Evolutionary conservation across 23 red algal species (phyloP).

Genomic region (Gracilaria gracilis): DNA sequence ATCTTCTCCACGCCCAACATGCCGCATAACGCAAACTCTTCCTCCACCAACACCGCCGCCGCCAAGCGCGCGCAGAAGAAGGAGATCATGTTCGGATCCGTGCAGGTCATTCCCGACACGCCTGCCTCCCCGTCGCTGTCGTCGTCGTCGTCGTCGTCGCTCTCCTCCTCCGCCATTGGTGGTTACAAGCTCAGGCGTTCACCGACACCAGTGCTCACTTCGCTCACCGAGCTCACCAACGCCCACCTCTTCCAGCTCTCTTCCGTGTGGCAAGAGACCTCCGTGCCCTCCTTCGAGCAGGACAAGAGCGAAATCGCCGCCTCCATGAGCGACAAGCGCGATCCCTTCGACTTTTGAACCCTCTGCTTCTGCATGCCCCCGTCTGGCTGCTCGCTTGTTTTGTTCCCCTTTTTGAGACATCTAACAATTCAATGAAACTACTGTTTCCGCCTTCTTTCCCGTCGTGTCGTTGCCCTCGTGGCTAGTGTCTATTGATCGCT

Average conservation of each 20-base stretch:
- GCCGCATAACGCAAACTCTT: neutral
- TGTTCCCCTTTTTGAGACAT: neutral
- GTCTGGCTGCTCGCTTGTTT: neutral
- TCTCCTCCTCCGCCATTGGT: neutral
- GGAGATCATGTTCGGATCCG: neutral
- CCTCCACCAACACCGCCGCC: neutral
- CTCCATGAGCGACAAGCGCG: neutral
- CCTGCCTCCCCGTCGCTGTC: neutral
- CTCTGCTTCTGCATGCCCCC: too few species aligned
- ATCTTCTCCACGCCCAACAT: neutral
- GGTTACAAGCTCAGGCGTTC: slow-evolving; percentile 48
- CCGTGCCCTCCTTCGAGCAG: slow-evolving; percentile 36
- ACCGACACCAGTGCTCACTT: slow-evolving; percentile 59
- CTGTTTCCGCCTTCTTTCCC: neutral
- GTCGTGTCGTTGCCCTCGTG: neutral
- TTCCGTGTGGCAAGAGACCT: slow-evolving; percentile 53
- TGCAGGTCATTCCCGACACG: slow-evolving; percentile 9
- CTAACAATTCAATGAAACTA: neutral
- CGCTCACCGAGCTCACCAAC: slow-evolving; percentile 43
- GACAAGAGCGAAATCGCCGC: slow-evolving; percentile 56
- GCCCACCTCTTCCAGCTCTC: slow-evolving; percentile 49
- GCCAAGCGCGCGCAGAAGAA: slow-evolving; percentile 7
- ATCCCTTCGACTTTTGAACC: slow-evolving; percentile 60
- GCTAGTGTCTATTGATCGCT: neutral
- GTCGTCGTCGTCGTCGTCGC: neutral